Base-by-base conservation (phyloP, 1,284 basidiomycete species). In the Tilletia setariae region DNA sequence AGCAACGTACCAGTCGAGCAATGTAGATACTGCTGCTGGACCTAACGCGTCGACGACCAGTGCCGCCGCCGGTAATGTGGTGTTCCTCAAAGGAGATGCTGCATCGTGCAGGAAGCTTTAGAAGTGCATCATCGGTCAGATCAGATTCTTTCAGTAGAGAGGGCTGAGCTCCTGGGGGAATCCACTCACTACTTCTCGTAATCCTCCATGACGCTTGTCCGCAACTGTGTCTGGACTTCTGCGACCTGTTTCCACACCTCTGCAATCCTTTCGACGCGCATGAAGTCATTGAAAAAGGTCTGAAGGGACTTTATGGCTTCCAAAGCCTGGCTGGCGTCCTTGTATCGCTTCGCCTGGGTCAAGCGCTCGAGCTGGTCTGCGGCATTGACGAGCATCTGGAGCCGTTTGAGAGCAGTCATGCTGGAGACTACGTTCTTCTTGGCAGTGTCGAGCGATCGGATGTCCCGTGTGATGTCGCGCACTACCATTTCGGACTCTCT, bases 381-480 rank as follows among this genome's bases (percentile, higher is more conserved):
- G 44, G 74, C 68, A n/a, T 44, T 65, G 67, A 46, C 65, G 21
- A 98, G 86, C 92, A 96, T 96, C 81, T 94, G 93, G 77, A 98
- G 86, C 56, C 93, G 85, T 83, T 93, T 94, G 72, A 98, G 84
- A 1, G 90, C 91, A 3, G 92, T 94, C 88, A 98, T 94, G 76
- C 91, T 93, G 28, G 88, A 85, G 25, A 76, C 74, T 9, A 82
- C 86, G 80, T 98, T 98, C 84, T 90, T 90, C 86, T 99, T 98
- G 40, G 94, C 94, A 42, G 91, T 85, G 82, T 98, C 96, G 42
- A 99, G 86, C 6, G 91, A 89, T 81, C 97, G 93, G 67, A 99
- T 98, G 82, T 99, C 96, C 74, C 92, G 90, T 4, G 96, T 99
- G 76, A 98, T 96, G 71, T 93, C 89, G 69, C 91, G 88, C 43